Base-by-base conservation (phyloP, 1,284 basidiomycete genomes). In the Gymnopus androsaceus region DNA sequence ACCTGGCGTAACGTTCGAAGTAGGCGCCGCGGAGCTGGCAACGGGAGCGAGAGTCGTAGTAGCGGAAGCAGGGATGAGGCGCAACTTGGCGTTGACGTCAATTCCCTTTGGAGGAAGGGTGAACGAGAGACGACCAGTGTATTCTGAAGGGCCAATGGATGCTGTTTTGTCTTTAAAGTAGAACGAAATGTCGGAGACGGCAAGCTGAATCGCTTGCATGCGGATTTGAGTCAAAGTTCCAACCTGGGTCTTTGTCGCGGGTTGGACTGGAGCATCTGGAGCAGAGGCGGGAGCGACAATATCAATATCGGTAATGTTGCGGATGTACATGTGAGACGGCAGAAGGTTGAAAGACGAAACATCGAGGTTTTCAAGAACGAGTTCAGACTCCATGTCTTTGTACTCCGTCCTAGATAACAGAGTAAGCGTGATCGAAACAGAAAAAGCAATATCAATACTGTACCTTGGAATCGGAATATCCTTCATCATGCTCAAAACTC, bases 271-370 rank as follows among this genome's bases (percentile, higher is more conserved):
- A 0, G 67, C 68, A 34, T 47, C 25, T 7, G 74, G 61, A 4
- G 64, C 62, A 0, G 67, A 63, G 0, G 67, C 63, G 0, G 80
- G 73, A 0, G 85, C 83, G 8, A 75, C 71, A 62, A 89, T 82
- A 60, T 88, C 84, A 57, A 88, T 74, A 59, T 89, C 85, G 36
- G 85, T 87, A 64, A 87, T 85, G 63, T 88, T 87, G 47, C 85
- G 82, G 37, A 89, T 80, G 68, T 82, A 87, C 7, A 82, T 80
- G 53, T 86, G 85, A 0, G 87, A 84, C 0, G 87, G 87, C n/a
- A 85, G 76, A 28, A 88, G 68, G 44, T 78, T 77, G 66, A 87
- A 74, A 0, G 79, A 79, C 0, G 85, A 86, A 27, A 89, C 75
- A 60, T 87, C 80, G 42, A 89, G 72, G 62, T 88, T 84, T 65